These are phyloP conservation scores for Batkoa obscura DNA, from an alignment of 371 early-diverging fungal species.

Conservation along the genomic window DNA sequence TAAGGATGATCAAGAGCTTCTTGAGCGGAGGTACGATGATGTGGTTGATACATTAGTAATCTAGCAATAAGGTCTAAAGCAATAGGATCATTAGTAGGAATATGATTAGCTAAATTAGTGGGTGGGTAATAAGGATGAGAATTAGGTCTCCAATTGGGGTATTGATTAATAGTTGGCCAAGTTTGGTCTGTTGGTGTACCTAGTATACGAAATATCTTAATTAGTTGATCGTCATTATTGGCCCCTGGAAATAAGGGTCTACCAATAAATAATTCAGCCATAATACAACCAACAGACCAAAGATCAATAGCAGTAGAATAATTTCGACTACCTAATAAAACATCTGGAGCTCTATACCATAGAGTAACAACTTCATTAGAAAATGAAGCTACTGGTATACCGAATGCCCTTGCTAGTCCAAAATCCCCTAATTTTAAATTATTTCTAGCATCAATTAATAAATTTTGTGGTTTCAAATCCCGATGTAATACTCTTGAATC, in stretches of 20 bases:
- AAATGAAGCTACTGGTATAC: conserved; percentile 90
- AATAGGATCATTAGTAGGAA: conserved; percentile 24
- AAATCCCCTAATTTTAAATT: conserved; percentile 82
- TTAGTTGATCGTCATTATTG: conserved; percentile 76
- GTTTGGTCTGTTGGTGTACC: conserved; percentile 75
- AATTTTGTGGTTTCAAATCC: conserved; percentile 92
- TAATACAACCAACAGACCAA: conserved; percentile 98
- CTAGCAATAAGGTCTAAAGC: conserved; percentile 10
- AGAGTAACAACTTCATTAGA: conserved; percentile 97
- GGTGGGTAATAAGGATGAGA: conserved; percentile 46
- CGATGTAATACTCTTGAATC: conserved; percentile 89
- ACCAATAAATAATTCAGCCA: conserved; percentile 89
- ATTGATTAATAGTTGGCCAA: conserved; percentile 70
- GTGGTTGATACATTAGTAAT: conserved; percentile 65
- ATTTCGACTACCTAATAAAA: conserved; percentile 83
- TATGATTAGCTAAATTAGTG: conserved; percentile 32
- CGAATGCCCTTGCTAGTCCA: conserved; percentile 90
- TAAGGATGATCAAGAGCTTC: conserved; percentile 16
- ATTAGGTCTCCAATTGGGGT: conserved; percentile 62
- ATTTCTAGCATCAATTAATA: conserved; percentile 69
- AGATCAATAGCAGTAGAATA: conserved; percentile 97
- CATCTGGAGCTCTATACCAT: conserved; percentile 95
- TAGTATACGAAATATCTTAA: conserved; percentile 69
- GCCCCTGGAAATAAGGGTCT: conserved; percentile 92
- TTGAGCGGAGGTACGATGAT: conserved; percentile 60